Conservation (phyloP, 2,329 filamentous ascomycete genomes). For the Colletotrichum musae region DNA sequence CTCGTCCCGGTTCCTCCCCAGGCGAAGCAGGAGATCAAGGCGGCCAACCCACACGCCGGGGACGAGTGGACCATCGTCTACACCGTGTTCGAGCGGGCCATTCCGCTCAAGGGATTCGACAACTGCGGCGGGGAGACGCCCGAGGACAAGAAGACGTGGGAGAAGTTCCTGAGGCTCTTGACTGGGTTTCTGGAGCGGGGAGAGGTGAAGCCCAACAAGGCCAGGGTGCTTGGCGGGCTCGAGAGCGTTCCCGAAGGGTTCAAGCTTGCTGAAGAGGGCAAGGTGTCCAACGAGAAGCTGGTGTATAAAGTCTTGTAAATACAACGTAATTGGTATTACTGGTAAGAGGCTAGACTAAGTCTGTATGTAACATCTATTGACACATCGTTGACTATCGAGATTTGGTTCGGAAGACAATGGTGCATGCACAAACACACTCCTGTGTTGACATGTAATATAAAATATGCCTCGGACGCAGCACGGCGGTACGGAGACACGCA, state of each 20-base stretch:
- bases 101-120: constrained; percentile 5
- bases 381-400: too few relatives aligned
- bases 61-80: constrained; percentile 16
- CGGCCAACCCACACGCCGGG: background rate
- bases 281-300: constrained; percentile 4
- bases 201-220: background rate
- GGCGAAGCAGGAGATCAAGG: constrained; percentile 6
- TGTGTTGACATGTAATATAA: too few relatives aligned
- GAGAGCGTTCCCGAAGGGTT: background rate
- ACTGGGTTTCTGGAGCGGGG: background rate
- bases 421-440: too few relatives aligned
- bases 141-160: constrained; percentile 22
- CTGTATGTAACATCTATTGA: too few relatives aligned
- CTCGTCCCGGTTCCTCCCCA: constrained; percentile 36
- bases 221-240: background rate
- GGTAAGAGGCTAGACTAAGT: too few relatives aligned
- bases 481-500: too few relatives aligned
- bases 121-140: constrained; percentile 22
- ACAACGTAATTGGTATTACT: background rate
- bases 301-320: constrained; percentile 15
- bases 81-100: constrained; percentile 7
- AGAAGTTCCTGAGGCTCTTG: constrained; percentile 13
- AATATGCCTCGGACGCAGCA: too few relatives aligned
- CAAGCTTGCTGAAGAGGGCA: constrained; percentile 1
- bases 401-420: too few relatives aligned